Evolutionary conservation across 2,329 filamentous ascomycete species (phyloP), one percentile per base, ranked within the genome.

Genomic region (Sporothrix inflata): DNA sequence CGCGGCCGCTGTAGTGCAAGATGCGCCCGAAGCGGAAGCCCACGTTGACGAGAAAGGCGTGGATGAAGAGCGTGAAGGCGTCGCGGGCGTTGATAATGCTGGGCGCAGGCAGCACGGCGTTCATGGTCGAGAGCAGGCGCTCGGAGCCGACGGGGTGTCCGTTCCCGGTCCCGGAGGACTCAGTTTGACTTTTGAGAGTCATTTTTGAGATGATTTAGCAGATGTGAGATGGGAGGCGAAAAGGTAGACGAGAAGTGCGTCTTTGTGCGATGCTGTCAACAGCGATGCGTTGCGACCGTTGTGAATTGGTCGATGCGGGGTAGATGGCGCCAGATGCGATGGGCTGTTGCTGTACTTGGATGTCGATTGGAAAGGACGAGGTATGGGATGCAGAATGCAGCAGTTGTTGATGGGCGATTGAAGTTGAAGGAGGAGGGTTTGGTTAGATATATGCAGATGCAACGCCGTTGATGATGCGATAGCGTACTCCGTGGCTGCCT

Each of bases 21-120:
- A 45, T 24, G 40, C 24, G 60, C 3, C 27, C 11, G 21, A 42
- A 19, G 9, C 91, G 87, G 80, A 98, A 98, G 75, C 90, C 92
- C 2, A 95, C 89, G 9, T 91, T 90, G 30, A 88, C 80, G 90
- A 98, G 92, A 77, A 91, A 94, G 3, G 93, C 92, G 81, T 99
- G 95, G 24, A 91, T 85, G 74, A 97, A 91, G 30, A 98, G 87
- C 19, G 93, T 94, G 74, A 98, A 85, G 65, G 92, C 93, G 82
- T 98, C 94, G 79, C 92, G 93, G 0, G 91, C 84, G 78, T 89
- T 88, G 74, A 79, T 83, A 67, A 82, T 78, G 0, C 81, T 75
- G 75, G 89, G 87, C 1, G 85, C 86, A 11, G 89, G 87, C 70
- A 91, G 80, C 40, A 88, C 88, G 60, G 89, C 85, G 72, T 86